Base-by-base conservation (phyloP, 1,139 yeast genomes). In the Scheffersomyces titani region DNA sequence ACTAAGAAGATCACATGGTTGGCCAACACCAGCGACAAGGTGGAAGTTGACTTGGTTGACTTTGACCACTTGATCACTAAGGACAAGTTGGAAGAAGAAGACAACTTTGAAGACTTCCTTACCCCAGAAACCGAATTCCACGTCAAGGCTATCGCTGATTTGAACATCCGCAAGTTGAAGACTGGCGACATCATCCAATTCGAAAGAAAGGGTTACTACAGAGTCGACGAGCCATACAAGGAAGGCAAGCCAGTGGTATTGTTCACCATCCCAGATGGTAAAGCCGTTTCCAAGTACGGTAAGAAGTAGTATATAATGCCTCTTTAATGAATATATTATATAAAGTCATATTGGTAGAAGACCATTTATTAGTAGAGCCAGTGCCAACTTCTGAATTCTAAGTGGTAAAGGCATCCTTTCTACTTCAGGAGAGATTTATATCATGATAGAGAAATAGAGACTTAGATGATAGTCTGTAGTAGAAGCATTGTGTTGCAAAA, bases 211-310 rank as follows among this genome's bases (percentile, higher is more conserved):
- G 98, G 98, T 65, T 94, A 92, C 83, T 94, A 79, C 85, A 87
- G 96, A 73, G 82, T 93, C 59, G 98, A 94, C 73, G 72, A 85
- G 65, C 77, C 83, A 47, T 83, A 81, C 65, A 71, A 79, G 51
- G 83, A 81, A 55, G 89, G 86, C 54, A 78, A 86, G 64, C 85
- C 86, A 59, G 90, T 87, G 61, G 88, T 90, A 53, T 89, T 94
- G 81, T 94, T 90, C 78, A 90, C 97, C 63, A 92, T 94, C 65
- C 99, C 98, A 60, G 99, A 94, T 73, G 98, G 99, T 72, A 94
- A 93, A 80, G 78, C 91, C 57, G 94, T 89, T 53, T 87, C 90
- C 70, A 89, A 83, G 73, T 90, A 90, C 71, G 97, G 97, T 70
- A 88, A 92, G 49, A 76, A 76, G 71, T 73, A 73, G 65, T 72